Conservation (phyloP, 768 basidiomycete genomes). For the Suillus subalutaceus region DNA sequence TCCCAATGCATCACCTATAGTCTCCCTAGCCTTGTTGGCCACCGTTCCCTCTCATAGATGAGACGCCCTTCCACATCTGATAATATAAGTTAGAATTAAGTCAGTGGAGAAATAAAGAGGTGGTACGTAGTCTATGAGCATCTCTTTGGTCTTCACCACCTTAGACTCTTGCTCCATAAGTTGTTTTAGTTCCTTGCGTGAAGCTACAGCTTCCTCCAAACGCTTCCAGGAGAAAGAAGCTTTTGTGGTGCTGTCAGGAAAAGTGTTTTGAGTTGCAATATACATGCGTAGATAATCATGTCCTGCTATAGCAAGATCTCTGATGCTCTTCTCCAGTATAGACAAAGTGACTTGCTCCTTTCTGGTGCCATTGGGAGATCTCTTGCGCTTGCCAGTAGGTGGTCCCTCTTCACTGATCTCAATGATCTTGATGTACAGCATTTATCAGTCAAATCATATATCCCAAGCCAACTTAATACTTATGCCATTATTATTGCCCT, state of each 20-base stretch:
- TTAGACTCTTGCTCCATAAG: background rate
- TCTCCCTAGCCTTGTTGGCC: background rate
- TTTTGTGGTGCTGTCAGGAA: background rate
- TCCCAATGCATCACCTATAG: background rate
- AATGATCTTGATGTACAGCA: background rate
- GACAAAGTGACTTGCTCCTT: constrained; percentile 1
- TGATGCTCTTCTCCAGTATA: background rate
- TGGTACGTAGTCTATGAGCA: background rate
- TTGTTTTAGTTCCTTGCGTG: background rate
- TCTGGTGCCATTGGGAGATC: background rate
- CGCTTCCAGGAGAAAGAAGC: background rate
- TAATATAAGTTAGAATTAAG: background rate
- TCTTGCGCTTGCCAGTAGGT: background rate
- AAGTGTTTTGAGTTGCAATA: background rate
- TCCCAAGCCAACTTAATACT: background rate
- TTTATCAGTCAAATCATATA: background rate
- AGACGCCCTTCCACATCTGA: background rate
- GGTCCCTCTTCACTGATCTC: background rate
- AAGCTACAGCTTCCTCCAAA: background rate
- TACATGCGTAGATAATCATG: background rate
- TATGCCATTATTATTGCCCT: background rate
- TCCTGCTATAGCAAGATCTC: background rate
- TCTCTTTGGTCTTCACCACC: background rate
- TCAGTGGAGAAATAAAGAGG: background rate
- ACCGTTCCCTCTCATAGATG: background rate